Percentiles rank a stretch among this genome's conserved stretches.
phyloP scores from a whole-genome alignment of 768 basidiomycete species.

The Sarcomyxa edulis region DNA sequence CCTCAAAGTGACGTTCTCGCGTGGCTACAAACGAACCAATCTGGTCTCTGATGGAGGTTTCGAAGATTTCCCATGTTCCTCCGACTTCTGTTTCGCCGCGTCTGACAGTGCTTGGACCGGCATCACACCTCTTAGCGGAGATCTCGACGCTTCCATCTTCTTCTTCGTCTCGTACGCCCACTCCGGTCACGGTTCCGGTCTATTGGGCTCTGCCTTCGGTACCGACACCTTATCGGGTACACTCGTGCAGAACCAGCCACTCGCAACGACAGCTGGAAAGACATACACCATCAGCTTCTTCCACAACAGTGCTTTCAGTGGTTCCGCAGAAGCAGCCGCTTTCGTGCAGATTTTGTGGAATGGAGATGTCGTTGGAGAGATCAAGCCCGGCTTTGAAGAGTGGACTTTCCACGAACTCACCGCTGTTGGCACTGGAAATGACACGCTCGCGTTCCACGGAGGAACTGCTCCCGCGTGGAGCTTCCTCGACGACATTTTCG shows the following conservation, averaged over 20 bases:
- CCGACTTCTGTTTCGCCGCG: conserved; percentile 8
- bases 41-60: conserved; percentile 10
- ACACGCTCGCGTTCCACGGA: conserved; percentile 10
- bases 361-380: conserved; percentile 7
- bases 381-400: conserved; percentile 7
- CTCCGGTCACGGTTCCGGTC: conserved; percentile 8
- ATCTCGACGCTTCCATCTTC: conserved; percentile 1
- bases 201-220: conserved; percentile 12
- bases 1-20: conserved; percentile 8
- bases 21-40: conserved; percentile 8
- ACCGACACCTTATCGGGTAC: conserved; percentile 9
- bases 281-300: conserved; percentile 13
- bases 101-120: conserved; percentile 2
- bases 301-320: conserved; percentile 12
- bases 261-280: conserved; percentile 8
- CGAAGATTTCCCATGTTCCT: conserved; percentile 7
- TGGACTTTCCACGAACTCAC: conserved; percentile 9
- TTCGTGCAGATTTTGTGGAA: conserved; percentile 14
- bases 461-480: conserved; percentile 12
- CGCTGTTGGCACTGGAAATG: conserved; percentile 8
- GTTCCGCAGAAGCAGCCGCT: conserved; percentile 4
- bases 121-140: neutral
- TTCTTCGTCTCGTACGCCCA: conserved; percentile 12
- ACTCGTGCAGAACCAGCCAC: conserved; percentile 3
- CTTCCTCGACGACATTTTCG: conserved; percentile 13